Conservation (phyloP, 2,329 filamentous ascomycete genomes). For the Talaromyces islandicus region DNA sequence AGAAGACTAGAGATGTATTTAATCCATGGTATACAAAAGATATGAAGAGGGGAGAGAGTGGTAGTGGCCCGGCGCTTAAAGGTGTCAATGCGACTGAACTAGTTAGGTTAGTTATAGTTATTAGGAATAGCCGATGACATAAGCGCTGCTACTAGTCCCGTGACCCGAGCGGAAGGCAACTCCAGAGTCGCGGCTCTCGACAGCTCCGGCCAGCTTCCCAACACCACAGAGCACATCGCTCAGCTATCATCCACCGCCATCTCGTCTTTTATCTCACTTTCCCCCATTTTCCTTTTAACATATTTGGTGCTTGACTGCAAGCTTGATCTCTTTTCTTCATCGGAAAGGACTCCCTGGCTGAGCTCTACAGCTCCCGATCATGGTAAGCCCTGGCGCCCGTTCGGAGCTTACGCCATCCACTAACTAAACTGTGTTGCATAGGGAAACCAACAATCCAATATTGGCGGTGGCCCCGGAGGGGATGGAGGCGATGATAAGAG, state of each 20-base stretch:
- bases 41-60: not conserved
- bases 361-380: conserved; percentile 8
- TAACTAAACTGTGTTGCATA: conserved; percentile 15
- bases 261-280: not conserved
- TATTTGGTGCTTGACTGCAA: not conserved
- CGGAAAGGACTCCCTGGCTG: not conserved
- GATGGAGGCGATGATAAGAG: conserved; percentile 82
- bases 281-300: not conserved
- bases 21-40: not conserved
- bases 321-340: not conserved
- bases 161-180: conserved; percentile 3
- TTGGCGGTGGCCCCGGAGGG: conserved; percentile 62
- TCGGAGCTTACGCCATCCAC: not conserved
- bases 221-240: not conserved
- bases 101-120: not conserved
- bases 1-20: too few relatives aligned
- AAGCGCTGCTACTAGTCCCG: not conserved
- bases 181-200: not conserved
- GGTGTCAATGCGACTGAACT: not conserved
- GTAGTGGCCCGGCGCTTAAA: not conserved
- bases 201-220: conserved; percentile 4
- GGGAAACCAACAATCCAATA: conserved; percentile 66
- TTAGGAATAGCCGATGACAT: not conserved
- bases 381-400: conserved; percentile 1
- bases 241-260: conserved; percentile 1